These are phyloP conservation scores for Polyporus tsugae DNA, from an alignment of 1,284 basidiomycete species.

Conservation along the genomic window DNA sequence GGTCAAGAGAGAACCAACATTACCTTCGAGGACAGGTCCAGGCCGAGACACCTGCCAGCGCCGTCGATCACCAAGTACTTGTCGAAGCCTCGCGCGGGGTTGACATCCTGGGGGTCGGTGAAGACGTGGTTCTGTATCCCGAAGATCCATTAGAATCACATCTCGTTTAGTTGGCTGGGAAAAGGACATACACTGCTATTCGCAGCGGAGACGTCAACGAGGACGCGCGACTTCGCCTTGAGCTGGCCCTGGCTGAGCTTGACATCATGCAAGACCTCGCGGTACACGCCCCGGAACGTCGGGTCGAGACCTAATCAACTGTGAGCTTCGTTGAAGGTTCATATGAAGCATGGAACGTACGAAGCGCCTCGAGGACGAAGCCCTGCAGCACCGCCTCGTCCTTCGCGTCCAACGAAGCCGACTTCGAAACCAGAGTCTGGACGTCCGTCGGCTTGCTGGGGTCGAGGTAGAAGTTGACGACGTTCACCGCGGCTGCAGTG, in stretches of 20 bases:
- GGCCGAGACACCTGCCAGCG: slow-evolving; percentile 60
- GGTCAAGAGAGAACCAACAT: slow-evolving; percentile 11
- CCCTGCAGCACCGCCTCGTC: slow-evolving; percentile 52
- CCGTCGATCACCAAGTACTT: slow-evolving; percentile 64
- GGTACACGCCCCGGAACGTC: slow-evolving; percentile 56
- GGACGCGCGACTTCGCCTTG: slow-evolving; percentile 58
- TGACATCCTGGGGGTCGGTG: slow-evolving; percentile 54
- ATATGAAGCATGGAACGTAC: slow-evolving; percentile 49
- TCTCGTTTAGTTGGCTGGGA: background rate
- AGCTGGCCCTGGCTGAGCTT: slow-evolving; percentile 52
- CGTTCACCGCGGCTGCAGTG: slow-evolving; percentile 52
- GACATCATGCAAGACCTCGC: slow-evolving; percentile 55
- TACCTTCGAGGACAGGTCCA: slow-evolving; percentile 62
- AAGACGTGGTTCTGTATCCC: slow-evolving; percentile 40
- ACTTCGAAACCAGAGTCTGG: slow-evolving; percentile 40
- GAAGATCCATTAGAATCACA: background rate
- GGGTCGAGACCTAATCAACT: slow-evolving; percentile 54
- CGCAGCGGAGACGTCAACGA: slow-evolving; percentile 66
- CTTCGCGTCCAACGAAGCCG: slow-evolving; percentile 43
- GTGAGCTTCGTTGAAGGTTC: slow-evolving; percentile 2
- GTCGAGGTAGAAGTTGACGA: slow-evolving; percentile 69
- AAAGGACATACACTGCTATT: slow-evolving; percentile 55
- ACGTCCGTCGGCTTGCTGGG: slow-evolving; percentile 51
- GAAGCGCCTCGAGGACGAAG: slow-evolving; percentile 71
- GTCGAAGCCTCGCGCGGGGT: slow-evolving; percentile 55